Evolutionary conservation across 345 rosid genomes (phyloP), one percentile per base, ranked within the genome.

Genomic region (Murraya paniculata): DNA sequence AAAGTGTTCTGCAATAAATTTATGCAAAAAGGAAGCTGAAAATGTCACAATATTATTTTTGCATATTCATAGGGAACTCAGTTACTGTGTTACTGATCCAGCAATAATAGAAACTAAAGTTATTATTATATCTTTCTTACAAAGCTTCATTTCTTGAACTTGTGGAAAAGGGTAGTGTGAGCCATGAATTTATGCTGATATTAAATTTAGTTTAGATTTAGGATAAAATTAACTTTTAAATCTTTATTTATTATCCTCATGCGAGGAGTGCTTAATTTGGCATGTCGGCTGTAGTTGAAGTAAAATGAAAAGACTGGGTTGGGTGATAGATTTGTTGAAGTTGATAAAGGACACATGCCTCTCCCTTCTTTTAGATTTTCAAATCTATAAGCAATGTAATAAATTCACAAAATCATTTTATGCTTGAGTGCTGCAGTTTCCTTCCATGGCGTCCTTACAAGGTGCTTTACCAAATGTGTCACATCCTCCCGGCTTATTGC

Each of bases 371-470:
- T 72, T 72, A 22, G 2, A 27, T 35, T 10, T 13, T 35, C 64
- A 72, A 57, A 72, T 59, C 67, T 73, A 16, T 24, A 25, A 25
- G 76, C 53, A 13, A 62, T 16, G 14, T 33, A 59, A 59, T 59
- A 38, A n/a, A 73, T 36, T 24, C 59, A 36, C 24, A 58, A 27
- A 72, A 14, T 60, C 48, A 14, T 24, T 36, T 39, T 77, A 2
- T 79, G 25, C 50, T 78, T 65, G 73, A 72, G 21, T 74, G 75
- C n/a, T 91, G 84, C 77, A 88, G 95, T 96, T 94, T 82, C 97
- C 96, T 85, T 87, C 96, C 72, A 85, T 94, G 93, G 83, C 79
- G 27, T 64, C 97, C 72, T 79, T 90, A 74, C 95, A 90, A 85
- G 82, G 91, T 79, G 92, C 92, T 68, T 76, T 92, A 74, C 94